Evolutionary conservation across 768 basidiomycete genomes (phyloP).

Genomic region (Podaxis sp.): DNA sequence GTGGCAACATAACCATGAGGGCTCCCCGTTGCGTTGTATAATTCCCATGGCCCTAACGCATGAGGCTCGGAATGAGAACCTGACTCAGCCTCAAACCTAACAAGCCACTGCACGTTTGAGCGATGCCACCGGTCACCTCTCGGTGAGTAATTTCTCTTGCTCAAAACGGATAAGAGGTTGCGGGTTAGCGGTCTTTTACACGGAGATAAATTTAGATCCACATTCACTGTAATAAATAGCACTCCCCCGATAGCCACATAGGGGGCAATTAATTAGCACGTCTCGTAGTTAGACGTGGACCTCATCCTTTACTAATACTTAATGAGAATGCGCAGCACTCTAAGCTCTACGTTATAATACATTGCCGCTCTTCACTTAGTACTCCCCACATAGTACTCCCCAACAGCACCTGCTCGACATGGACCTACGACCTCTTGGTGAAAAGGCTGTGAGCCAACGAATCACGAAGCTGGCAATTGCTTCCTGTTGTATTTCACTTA

Average conservation of each 20-base stretch:
- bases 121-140: no score
- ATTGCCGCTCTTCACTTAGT: not conserved
- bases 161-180: no score
- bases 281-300: not conserved
- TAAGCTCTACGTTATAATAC: not conserved
- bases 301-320: not conserved
- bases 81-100: no score
- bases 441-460: not conserved
- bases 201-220: not conserved
- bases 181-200: no score
- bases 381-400: not conserved
- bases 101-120: no score
- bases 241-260: not conserved
- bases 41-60: no score
- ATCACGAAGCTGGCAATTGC: not conserved
- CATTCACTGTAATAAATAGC: not conserved
- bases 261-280: not conserved
- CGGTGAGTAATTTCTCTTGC: no score
- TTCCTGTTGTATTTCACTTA: not conserved
- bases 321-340: conserved; percentile 2
- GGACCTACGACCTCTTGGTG: not conserved
- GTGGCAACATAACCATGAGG: not conserved
- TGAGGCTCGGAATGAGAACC: no score
- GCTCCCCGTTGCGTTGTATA: not conserved
- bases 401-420: not conserved